Percentiles rank a stretch among this genome's conserved stretches.
Evolutionary conservation across 352 stramenopile species (phyloP).

Genomic region (Hyaloperonospora brassicae): DNA sequence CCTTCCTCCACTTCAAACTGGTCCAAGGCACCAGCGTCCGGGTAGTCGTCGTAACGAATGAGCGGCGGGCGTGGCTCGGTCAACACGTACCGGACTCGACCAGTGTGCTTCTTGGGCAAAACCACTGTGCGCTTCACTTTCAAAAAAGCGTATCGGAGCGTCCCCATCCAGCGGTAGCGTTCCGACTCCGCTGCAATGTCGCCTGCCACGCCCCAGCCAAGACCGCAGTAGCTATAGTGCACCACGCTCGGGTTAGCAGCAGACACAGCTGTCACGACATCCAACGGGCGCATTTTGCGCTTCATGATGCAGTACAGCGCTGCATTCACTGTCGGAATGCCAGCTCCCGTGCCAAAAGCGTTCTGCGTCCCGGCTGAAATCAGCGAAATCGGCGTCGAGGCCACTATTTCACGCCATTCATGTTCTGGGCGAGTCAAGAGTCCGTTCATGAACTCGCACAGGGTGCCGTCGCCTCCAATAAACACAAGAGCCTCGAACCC

Average conservation of each 20-base stretch:
- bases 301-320: constrained; percentile 79
- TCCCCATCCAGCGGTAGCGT: constrained; percentile 73
- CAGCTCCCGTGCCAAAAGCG: constrained; percentile 64
- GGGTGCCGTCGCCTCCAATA: constrained; percentile 65
- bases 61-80: constrained; percentile 56
- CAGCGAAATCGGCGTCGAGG: constrained; percentile 68
- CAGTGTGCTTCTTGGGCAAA: constrained; percentile 56
- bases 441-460: constrained; percentile 82
- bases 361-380: constrained; percentile 80
- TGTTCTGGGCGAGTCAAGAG: constrained; percentile 59
- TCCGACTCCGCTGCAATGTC: constrained; percentile 76
- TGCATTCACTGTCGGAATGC: constrained; percentile 57
- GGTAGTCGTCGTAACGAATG: constrained; percentile 67
- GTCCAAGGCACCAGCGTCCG: constrained; percentile 60
- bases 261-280: constrained; percentile 61
- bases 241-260: constrained; percentile 52
- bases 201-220: constrained; percentile 65
- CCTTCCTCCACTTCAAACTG: constrained; percentile 81
- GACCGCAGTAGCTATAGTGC: constrained; percentile 78
- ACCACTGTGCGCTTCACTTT: constrained; percentile 64
- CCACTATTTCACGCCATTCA: constrained; percentile 77
- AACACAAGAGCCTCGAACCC: constrained; percentile 75
- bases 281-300: constrained; percentile 70
- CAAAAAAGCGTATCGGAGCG: constrained; percentile 61
- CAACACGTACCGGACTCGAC: constrained; percentile 56